Evolutionary conservation across 2,329 filamentous ascomycete species (phyloP), one percentile per base, ranked within the genome.

Genomic region (Neofusicoccum ribis): DNA sequence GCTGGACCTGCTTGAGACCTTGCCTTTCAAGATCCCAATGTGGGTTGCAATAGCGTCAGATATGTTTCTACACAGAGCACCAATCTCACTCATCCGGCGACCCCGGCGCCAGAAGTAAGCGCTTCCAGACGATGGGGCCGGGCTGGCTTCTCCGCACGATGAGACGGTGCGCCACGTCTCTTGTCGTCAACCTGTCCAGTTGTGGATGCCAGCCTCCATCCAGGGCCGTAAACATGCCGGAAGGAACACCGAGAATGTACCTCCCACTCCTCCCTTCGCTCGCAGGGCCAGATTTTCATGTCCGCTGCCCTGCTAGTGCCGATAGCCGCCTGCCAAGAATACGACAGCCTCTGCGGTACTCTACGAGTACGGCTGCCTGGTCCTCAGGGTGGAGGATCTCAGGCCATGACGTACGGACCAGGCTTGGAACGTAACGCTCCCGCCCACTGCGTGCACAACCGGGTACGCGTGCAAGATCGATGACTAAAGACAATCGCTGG

Each of bases 181-280:
- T 54, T 17, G 20, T 8, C 20, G 37, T 31, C 17, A 31, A 20
- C 8, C 8, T 39, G 27, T 31, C 14, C 37, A 39, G 11, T 39
- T n/a, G 15, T 44, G 43, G n/a, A 14, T 31, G 9, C 12, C n/a
- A 23, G 15, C n/a, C 7, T 14, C 9, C 7, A 20, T 27, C 23
- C 5, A 17, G 7, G 12, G 15, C 15, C 41, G 39, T 31, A 23
- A 49, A 23, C 23, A 34, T 36, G 31, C 43, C 56, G 56, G 56
- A n/a, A 37, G 12, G 56, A 37, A 47, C 56, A 9, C 56, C 56
- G 56, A 60, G 56, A 46, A 46, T 47, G 31, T 47, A 23, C 41
- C 11, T 36, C 56, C 37, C 8, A 31, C 56, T 46, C 36, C 54
- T 46, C 41, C 39, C 54, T 59, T n/a, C 14, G 14, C 23, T 34